Conservation (phyloP, 805 yeast genomes). For the Candida arabinofermentans region DNA sequence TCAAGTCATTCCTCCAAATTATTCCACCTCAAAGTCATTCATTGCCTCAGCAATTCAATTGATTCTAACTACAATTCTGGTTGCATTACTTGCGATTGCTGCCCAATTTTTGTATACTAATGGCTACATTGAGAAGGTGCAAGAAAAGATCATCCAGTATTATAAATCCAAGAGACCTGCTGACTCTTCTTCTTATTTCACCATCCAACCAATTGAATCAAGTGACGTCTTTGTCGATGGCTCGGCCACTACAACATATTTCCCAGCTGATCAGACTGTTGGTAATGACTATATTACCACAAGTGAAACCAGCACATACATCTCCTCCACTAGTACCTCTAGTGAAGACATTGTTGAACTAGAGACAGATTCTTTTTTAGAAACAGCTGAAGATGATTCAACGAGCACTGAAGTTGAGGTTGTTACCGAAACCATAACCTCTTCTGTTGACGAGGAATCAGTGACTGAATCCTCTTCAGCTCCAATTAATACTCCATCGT, state of each 20-base stretch:
- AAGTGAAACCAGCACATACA: background rate
- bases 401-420: background rate
- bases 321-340: background rate
- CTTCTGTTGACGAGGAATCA: no score
- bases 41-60: constrained; percentile 24
- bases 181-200: constrained; percentile 33
- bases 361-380: background rate
- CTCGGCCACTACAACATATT: constrained; percentile 16
- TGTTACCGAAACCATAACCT: no score
- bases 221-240: constrained; percentile 17
- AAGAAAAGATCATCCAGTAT: constrained; percentile 16
- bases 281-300: constrained; percentile 2
- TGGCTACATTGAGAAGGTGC: constrained; percentile 24
- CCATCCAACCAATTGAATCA: constrained; percentile 28
- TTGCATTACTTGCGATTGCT: constrained; percentile 21
- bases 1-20: constrained; percentile 51
- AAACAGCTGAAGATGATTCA: background rate
- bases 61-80: constrained; percentile 21
- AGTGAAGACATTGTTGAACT: background rate
- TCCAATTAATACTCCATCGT: no score
- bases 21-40: constrained; percentile 37
- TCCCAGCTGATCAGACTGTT: constrained; percentile 13
- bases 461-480: no score
- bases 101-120: constrained; percentile 27
- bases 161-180: constrained; percentile 24